Base-by-base conservation (phyloP, 208 protist genomes). In the Wallacemonas sp. region DNA sequence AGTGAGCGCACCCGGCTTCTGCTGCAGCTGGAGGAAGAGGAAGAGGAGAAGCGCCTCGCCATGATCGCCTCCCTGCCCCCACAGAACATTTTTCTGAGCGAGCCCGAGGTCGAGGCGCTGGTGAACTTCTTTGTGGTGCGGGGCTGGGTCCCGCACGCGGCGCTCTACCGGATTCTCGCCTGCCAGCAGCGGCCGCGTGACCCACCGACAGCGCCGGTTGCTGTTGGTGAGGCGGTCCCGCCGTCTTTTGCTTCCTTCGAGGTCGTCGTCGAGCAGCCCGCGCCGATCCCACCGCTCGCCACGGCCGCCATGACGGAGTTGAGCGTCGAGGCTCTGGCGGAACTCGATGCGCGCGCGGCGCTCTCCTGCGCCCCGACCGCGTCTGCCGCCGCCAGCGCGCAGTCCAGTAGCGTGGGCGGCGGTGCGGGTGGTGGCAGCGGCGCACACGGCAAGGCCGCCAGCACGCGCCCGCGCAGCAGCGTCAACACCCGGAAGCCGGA, bases 1-100 rank as follows among this genome's bases (percentile, higher is more conserved):
- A 66, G 57, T 16, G 74, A 83, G 12, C 70, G 76, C 43, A 70
- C 54, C 19, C 73, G 80, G 68, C 58, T 78, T 24, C 78, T 78
- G 63, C 78, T 70, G 36, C 74, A 76, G 44, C 66, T 76, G 68
- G 70, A 85, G 68, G 75, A 89, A 57, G 82, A 76, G 65, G 76
- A 86, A 72, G 85, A 95, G 74, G 70, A 79, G 60, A 70, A 80
- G 38, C 71, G 73, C 1, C 67, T 71, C 12, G 76, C 72, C 23
- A 64, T 65, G 24, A 61, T 76, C n/a, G 77, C 83, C 19, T 65
- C 79, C 1, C 65, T 89, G 33, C 85, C 85, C 17, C 54, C 72
- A 0, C 81, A 92, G 64, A 90, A 91, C 62, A 80, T 91, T 14
- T 92, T 86, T 52, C 72, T 95, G 23, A 71, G 60, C 0, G 74